phyloP scores from a whole-genome alignment of 225 moss, liverwort and hornwort species.

The Asterella californica region DNA sequence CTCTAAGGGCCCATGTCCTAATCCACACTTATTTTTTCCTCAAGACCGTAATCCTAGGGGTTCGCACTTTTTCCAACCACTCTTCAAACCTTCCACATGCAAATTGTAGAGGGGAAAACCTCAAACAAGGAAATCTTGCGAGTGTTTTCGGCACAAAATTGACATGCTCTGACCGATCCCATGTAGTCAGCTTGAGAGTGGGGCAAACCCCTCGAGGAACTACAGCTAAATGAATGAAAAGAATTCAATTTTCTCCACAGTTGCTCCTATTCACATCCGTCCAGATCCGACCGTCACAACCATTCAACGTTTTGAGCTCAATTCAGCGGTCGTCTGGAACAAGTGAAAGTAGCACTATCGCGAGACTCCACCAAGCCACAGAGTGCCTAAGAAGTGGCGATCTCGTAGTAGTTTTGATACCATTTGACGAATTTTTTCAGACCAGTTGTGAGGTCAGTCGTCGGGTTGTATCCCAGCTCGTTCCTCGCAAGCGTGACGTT shows the following conservation, averaged over 20 bases:
- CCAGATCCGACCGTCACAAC: background rate
- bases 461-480: slow-evolving; percentile 34
- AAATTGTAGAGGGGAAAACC: background rate
- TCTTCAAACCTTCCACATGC: background rate
- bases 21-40: slow-evolving; percentile 6
- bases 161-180: slow-evolving; percentile 7
- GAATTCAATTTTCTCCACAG: background rate
- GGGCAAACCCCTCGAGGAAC: background rate
- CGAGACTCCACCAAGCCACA: background rate
- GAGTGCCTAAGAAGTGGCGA: background rate
- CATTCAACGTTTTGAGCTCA: background rate
- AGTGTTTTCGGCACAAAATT: background rate
- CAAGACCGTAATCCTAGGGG: background rate
- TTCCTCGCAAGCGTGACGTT: slow-evolving; percentile 35
- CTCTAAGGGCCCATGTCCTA: background rate
- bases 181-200: slow-evolving; percentile 5
- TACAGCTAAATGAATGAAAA: slow-evolving; percentile 14
- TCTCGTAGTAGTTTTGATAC: slow-evolving; percentile 14
- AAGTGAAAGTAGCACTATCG: background rate
- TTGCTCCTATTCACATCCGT: background rate
- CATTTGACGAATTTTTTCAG: slow-evolving; percentile 19
- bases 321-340: background rate
- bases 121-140: background rate
- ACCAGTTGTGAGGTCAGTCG: background rate
- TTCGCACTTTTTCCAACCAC: slow-evolving; percentile 1